These are phyloP conservation scores for Hordeum pubiflorum DNA, from an alignment of 202 grass and related monocot genomes.

Conservation along the genomic window DNA sequence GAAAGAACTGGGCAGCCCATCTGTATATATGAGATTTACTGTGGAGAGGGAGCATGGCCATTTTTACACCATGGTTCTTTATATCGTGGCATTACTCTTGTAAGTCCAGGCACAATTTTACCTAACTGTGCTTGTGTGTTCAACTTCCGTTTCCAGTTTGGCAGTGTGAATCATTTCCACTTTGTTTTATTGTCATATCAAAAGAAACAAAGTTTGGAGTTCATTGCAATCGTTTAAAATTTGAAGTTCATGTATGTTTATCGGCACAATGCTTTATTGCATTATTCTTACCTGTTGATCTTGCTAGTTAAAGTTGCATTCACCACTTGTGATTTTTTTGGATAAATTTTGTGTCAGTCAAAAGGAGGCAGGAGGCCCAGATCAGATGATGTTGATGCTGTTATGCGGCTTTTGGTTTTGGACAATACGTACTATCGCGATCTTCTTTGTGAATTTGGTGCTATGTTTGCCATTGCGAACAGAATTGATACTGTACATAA, in stretches of 20 bases:
- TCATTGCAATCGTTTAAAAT: neutral
- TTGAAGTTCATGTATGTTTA: neutral
- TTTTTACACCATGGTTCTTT: constrained; percentile 92
- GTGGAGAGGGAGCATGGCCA: constrained; percentile 70
- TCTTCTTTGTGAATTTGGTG: constrained; percentile 84
- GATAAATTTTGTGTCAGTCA: constrained; percentile 49
- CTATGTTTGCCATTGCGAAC: constrained; percentile 82
- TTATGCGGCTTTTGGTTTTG: constrained; percentile 67
- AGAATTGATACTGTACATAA: constrained; percentile 82
- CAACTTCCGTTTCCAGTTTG: neutral
- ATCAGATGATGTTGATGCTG: constrained; percentile 86
- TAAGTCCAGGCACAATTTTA: constrained; percentile 43
- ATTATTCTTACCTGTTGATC: constrained; percentile 2
- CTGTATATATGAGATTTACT: constrained; percentile 89
- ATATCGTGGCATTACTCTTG: constrained; percentile 83
- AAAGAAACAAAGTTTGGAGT: neutral
- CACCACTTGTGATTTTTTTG: constrained; percentile 22
- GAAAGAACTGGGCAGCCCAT: constrained; percentile 81
- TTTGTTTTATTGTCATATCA: constrained; percentile 3
- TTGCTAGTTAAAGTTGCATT: constrained; percentile 3
- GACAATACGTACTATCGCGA: constrained; percentile 65
- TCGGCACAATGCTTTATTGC: neutral
- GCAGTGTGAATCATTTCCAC: neutral
- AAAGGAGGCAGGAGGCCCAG: constrained; percentile 68
- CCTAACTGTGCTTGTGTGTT: neutral